These are phyloP conservation scores for Lyophyllum atratum DNA, from an alignment of 768 basidiomycete genomes.

Conservation along the genomic window DNA sequence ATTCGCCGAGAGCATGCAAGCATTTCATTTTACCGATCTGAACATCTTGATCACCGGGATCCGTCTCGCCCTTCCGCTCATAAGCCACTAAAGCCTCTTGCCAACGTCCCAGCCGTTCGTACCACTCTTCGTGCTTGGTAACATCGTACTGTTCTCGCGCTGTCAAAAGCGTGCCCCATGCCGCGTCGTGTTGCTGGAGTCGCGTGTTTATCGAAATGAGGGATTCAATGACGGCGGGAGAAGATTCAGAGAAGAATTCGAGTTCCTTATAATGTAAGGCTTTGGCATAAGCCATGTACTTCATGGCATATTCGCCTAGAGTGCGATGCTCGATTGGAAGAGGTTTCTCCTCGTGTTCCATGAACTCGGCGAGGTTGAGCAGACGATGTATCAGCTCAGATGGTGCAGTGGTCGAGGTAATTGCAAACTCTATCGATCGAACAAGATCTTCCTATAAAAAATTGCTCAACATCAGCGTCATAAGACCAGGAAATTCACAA, in stretches of 20 bases:
- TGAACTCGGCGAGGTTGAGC: constrained; percentile 94
- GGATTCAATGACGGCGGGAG: constrained; percentile 88
- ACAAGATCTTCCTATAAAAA: constrained; percentile 85
- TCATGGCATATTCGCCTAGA: constrained; percentile 91
- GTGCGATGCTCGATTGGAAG: constrained; percentile 92
- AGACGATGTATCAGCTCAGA: constrained; percentile 89
- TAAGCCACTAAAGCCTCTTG: constrained; percentile 89
- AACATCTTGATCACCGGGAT: constrained; percentile 75
- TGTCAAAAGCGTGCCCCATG: constrained; percentile 92
- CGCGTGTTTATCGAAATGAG: constrained; percentile 96
- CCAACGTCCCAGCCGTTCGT: constrained; percentile 95
- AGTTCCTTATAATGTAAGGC: constrained; percentile 98
- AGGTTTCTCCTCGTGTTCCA: constrained; percentile 98
- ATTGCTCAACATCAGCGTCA: constrained; percentile 2
- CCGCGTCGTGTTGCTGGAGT: constrained; percentile 95
- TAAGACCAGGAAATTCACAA: constrained; percentile 16
- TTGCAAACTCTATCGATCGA: constrained; percentile 82
- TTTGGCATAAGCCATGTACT: constrained; percentile 94
- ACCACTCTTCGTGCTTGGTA: constrained; percentile 97
- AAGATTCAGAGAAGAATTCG: constrained; percentile 93
- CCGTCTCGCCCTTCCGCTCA: constrained; percentile 73
- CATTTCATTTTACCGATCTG: constrained; percentile 94
- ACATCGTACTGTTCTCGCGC: constrained; percentile 90
- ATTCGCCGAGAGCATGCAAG: constrained; percentile 95
- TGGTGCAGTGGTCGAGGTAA: constrained; percentile 75